Conservation (phyloP, 768 basidiomycete species). For the Chalciporus piperatus region DNA sequence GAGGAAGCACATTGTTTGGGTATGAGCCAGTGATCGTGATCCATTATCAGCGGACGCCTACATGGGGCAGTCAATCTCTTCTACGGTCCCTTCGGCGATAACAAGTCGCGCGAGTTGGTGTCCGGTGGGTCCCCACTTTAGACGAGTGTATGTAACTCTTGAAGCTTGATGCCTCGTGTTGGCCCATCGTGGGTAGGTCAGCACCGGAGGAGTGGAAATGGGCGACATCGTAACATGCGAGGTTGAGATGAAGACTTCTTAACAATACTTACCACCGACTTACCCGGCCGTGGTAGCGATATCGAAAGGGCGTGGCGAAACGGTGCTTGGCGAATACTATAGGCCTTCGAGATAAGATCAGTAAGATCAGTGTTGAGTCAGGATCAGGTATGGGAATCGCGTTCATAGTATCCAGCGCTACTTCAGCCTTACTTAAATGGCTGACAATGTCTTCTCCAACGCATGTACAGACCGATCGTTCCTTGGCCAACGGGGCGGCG, state of each 20-base stretch:
- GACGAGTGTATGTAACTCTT: neutral
- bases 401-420: too few species aligned
- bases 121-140: neutral
- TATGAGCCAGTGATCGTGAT: neutral
- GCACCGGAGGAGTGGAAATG: conserved; percentile 11
- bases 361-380: neutral
- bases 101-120: conserved; percentile 1
- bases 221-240: neutral
- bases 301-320: conserved; percentile 2
- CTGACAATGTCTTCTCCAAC: neutral
- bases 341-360: neutral
- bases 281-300: conserved; percentile 1
- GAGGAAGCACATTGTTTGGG: conserved; percentile 9
- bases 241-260: conserved; percentile 17
- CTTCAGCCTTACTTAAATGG: neutral
- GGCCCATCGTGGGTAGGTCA: conserved; percentile 12
- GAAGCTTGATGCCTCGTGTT: conserved; percentile 16
- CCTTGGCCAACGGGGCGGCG: neutral
- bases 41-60: neutral
- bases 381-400: neutral
- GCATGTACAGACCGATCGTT: neutral
- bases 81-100: conserved; percentile 18
- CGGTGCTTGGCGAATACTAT: neutral
- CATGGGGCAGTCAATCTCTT: conserved; percentile 16
- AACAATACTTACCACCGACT: conserved; percentile 10